These are phyloP conservation scores for Pezicula neosporulosa DNA, from an alignment of 2,329 filamentous ascomycete species.

Conservation along the genomic window DNA sequence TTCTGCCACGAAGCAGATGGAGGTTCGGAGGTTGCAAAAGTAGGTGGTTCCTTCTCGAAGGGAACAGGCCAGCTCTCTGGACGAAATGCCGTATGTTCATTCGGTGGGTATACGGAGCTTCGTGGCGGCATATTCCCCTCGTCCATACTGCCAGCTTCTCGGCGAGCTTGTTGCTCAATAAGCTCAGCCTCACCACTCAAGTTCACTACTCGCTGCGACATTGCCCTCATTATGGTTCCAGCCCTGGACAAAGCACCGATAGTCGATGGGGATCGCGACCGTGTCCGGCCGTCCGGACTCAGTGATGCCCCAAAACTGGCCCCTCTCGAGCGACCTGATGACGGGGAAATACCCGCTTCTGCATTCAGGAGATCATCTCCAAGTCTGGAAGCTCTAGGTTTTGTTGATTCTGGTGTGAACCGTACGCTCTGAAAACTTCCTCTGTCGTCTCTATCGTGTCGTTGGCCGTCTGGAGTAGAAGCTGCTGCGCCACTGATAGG, in stretches of 20 bases:
- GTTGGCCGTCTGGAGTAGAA: constrained; percentile 33
- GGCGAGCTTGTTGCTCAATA: constrained; percentile 58
- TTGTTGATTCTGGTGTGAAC: constrained; percentile 36
- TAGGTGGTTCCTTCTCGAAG: constrained; percentile 21
- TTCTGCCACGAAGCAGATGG: constrained; percentile 23
- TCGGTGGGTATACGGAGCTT: constrained; percentile 23
- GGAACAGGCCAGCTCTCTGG: constrained; percentile 20
- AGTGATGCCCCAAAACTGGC: constrained; percentile 56
- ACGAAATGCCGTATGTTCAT: constrained; percentile 22
- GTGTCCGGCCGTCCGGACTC: constrained; percentile 42
- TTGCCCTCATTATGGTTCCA: constrained; percentile 73
- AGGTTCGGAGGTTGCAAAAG: constrained; percentile 12
- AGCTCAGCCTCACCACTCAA: constrained; percentile 89
- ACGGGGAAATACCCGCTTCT: constrained; percentile 49
- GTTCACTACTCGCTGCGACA: constrained; percentile 98
- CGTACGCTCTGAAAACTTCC: constrained; percentile 49
- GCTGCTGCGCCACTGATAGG: constrained; percentile 47
- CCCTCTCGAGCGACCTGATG: constrained; percentile 40
- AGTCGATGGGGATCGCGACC: constrained; percentile 58
- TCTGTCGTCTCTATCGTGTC: constrained; percentile 48
- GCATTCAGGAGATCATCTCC: constrained; percentile 58
- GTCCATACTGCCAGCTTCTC: constrained; percentile 16
- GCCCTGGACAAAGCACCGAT: constrained; percentile 64
- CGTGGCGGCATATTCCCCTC: background rate
- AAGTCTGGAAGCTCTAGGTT: constrained; percentile 41